Base-by-base conservation (phyloP, 2,329 filamentous ascomycete species). In the Pseudogymnoascus sp. region DNA sequence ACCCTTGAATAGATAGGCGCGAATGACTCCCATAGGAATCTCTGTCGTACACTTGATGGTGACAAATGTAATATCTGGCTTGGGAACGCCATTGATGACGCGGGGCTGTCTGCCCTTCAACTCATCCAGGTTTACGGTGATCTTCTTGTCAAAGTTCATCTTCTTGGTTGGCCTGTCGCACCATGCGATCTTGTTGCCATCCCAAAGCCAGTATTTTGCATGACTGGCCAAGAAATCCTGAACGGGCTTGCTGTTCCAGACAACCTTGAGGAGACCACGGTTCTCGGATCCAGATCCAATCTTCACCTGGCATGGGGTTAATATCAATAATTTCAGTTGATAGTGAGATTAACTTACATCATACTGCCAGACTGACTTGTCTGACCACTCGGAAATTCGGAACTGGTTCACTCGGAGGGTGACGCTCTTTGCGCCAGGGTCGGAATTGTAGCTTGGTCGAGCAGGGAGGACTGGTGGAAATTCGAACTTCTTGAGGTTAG, bases 121-220 rank as follows among this genome's bases (percentile, higher is more conserved):
- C 1, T 75, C 78, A 67, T 96, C 90, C 1, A 97, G 80, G 66
- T 97, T 85, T 41, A 97, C 80, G 0, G 70, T 72, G 57, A 90
- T 54, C 28, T 54, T 54, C 28, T 54, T 54, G 6, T 54, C 47
- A 3, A 34, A 32, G 47, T 54, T 32, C 47, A 54, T 54, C 28
- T 54, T 54, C 47, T 54, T 54, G 47, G 47, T 54, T 20, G 61
- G 38, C 30, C 63, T 63, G 62, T 73, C 77, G 68, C 77, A 89
- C 93, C 94, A 99, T 14, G 91, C 92, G 54, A 99, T 80, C 72
- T 88, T 90, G 69, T 87, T 86, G 28, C 90, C 90, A 75, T 97
- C 91, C 67, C 85, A 91, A 61, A 97, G 82, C 82, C 87, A 91
- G 41, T 67, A 69, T 16, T 71, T 71, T 16, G 47, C 4, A 74